Evolutionary conservation across 495 filamentous ascomycete species (phyloP).

Genomic region (Arthonia radiata): DNA sequence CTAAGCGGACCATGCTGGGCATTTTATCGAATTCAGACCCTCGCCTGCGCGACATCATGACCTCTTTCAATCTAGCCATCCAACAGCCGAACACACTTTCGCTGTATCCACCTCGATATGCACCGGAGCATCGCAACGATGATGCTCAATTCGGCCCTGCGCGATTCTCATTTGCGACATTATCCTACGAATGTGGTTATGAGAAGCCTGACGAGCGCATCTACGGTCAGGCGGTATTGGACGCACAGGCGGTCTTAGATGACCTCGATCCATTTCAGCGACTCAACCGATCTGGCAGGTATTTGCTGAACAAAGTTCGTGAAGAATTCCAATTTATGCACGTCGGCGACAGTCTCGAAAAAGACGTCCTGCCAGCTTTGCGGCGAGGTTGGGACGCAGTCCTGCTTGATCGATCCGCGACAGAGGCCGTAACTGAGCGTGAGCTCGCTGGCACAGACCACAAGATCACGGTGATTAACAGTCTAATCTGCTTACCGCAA

Average conservation of each 20-base stretch:
- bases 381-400: conserved; percentile 39
- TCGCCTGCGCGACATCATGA: conserved; percentile 34
- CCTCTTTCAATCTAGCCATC: conserved; percentile 22
- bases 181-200: conserved; percentile 48
- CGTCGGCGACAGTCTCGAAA: conserved; percentile 39
- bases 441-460: too few relatives aligned
- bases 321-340: conserved; percentile 20
- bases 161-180: conserved; percentile 37
- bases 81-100: too few relatives aligned
- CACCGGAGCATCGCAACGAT: neutral
- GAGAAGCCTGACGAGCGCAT: conserved; percentile 41
- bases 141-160: neutral
- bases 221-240: conserved; percentile 23
- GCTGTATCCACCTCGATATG: neutral
- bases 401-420: conserved; percentile 23
- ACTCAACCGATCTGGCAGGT: neutral
- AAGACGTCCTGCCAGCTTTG: conserved; percentile 35
- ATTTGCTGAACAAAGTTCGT: neutral
- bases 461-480: too few relatives aligned
- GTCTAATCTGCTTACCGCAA: too few relatives aligned
- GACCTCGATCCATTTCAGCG: neutral
- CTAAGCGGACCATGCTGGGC: conserved; percentile 26
- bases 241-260: conserved; percentile 1
- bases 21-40: conserved; percentile 61
- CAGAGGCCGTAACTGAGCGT: too few relatives aligned